phyloP scores from a whole-genome alignment of 441 rosid genomes.

The Manihot esculenta region DNA sequence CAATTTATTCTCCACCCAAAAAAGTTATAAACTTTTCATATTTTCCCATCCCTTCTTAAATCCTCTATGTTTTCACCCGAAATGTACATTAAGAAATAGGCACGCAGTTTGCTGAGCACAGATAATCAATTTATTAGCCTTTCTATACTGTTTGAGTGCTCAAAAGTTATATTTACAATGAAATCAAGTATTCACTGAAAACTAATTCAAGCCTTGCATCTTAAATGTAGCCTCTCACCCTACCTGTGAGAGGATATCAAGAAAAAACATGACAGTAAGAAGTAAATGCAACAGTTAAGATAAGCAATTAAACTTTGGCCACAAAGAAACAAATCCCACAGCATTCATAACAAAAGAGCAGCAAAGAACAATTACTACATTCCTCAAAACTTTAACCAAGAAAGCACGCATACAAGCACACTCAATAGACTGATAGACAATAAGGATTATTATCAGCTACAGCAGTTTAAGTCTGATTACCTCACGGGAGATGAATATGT shows the following conservation, averaged over 20 bases:
- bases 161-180: background rate
- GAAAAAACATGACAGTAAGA: background rate
- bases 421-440: background rate
- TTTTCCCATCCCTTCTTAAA: too few species aligned
- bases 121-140: background rate
- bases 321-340: background rate
- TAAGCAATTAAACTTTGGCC: background rate
- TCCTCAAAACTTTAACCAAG: background rate
- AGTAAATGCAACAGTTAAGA: background rate
- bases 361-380: background rate
- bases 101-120: too few species aligned
- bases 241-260: background rate
- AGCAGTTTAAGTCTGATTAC: conserved; percentile 35
- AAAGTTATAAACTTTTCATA: too few species aligned
- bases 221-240: background rate
- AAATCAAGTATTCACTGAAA: background rate
- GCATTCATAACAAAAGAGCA: background rate
- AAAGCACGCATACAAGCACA: conserved; percentile 2
- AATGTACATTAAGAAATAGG: too few species aligned
- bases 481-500: conserved; percentile 94
- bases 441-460: background rate
- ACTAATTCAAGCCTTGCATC: background rate
- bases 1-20: background rate
- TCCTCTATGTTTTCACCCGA: too few species aligned
- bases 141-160: background rate